These are phyloP conservation scores for Nemania serpens DNA, from an alignment of 2,329 filamentous ascomycete genomes.

Conservation along the genomic window DNA sequence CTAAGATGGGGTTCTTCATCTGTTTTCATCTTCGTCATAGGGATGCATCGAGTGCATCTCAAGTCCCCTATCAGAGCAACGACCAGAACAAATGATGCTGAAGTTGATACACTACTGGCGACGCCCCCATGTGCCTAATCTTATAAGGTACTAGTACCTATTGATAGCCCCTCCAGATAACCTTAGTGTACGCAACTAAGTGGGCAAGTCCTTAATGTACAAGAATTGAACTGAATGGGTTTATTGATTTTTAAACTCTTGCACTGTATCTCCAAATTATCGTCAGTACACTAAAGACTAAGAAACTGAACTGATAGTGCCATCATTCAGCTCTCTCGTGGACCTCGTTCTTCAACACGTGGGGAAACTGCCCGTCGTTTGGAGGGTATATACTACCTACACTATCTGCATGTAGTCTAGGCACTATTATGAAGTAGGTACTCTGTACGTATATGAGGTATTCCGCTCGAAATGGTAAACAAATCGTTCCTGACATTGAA, in stretches of 20 bases:
- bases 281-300: not conserved
- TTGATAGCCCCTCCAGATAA: too few relatives aligned
- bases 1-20: not conserved
- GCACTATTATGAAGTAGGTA: too few relatives aligned
- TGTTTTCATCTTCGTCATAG: slow-evolving; percentile 12
- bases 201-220: not conserved
- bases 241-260: not conserved
- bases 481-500: too few relatives aligned
- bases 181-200: too few relatives aligned
- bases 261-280: not conserved
- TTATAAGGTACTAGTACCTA: too few relatives aligned
- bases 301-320: not conserved
- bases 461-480: too few relatives aligned
- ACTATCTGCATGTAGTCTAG: not conserved
- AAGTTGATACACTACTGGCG: not conserved
- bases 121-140: too few relatives aligned
- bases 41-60: slow-evolving; percentile 15
- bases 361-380: not conserved
- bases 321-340: not conserved
- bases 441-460: not conserved
- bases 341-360: slow-evolving; percentile 2
- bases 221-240: too few relatives aligned
- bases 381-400: too few relatives aligned
- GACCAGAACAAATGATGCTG: not conserved
- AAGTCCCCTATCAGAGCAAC: slow-evolving; percentile 7